phyloP scores from a whole-genome alignment of 257 asterid genomes.

The Rhazya stricta region DNA sequence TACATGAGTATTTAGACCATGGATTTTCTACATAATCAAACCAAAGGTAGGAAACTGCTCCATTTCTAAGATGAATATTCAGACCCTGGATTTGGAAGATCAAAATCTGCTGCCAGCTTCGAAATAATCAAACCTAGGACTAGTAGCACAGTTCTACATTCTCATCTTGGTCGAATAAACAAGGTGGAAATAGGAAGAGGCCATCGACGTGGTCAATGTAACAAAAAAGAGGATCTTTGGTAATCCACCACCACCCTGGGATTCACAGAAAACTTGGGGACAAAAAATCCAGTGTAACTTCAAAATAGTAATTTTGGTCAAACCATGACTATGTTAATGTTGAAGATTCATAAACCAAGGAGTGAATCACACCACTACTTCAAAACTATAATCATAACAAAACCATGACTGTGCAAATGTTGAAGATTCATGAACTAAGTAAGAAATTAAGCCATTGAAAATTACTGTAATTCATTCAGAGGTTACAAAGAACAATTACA shows the following conservation, averaged over 20 bases:
- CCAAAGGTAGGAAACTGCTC: neutral
- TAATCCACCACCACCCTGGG: neutral
- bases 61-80: neutral
- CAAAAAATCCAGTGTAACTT: neutral
- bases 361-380: neutral
- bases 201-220: neutral
- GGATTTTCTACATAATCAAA: neutral
- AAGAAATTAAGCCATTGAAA: neutral
- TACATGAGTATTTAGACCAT: neutral
- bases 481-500: neutral
- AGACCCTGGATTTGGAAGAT: neutral
- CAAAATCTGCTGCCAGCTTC: too few species aligned
- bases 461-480: neutral
- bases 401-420: neutral
- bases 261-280: neutral
- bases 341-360: neutral
- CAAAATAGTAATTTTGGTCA: neutral
- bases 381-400: neutral
- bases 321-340: neutral
- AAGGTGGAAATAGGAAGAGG: neutral
- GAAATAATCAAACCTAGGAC: neutral
- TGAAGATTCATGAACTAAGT: neutral
- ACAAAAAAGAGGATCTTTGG: too few species aligned
- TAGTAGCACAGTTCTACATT: neutral
- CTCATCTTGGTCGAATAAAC: neutral